These are phyloP conservation scores for Gnaphalium uliginosum DNA, from an alignment of 129 eudicot genomes.

Conservation along the genomic window DNA sequence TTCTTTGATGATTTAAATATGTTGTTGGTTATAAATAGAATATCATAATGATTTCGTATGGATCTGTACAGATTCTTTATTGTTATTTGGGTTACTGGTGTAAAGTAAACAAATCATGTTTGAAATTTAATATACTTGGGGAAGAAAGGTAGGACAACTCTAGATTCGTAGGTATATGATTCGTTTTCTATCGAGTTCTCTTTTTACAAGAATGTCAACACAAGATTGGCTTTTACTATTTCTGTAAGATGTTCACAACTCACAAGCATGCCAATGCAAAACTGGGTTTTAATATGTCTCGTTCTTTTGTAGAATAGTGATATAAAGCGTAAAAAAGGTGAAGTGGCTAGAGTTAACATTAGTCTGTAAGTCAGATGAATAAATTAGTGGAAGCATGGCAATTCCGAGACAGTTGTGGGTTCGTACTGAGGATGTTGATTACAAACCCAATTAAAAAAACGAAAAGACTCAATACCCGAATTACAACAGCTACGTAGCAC, in stretches of 20 bases:
- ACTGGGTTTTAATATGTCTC: background rate
- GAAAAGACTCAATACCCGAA: conserved; percentile 67
- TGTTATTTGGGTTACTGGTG: conserved; percentile 4
- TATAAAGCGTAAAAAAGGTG: conserved; percentile 21
- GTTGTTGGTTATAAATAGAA: background rate
- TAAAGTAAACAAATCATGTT: conserved; percentile 1
- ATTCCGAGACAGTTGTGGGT: conserved; percentile 59
- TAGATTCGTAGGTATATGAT: no score
- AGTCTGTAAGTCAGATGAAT: conserved; percentile 5
- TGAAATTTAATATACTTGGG: background rate
- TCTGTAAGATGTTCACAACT: background rate
- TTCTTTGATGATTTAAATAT: no score
- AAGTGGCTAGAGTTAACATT: background rate
- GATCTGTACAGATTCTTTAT: conserved; percentile 10
- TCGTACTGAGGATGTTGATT: conserved; percentile 71
- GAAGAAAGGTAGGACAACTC: background rate
- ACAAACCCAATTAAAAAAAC: conserved; percentile 92
- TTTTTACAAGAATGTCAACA: background rate
- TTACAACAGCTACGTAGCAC: conserved; percentile 73
- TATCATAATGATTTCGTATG: background rate
- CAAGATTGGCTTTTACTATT: background rate
- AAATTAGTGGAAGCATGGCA: conserved; percentile 38
- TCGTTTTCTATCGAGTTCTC: background rate
- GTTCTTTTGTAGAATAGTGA: conserved; percentile 32
- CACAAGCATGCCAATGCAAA: background rate